Evolutionary conservation across 2,329 filamentous ascomycete genomes (phyloP).

Genomic region (Aureobasidium sp.): DNA sequence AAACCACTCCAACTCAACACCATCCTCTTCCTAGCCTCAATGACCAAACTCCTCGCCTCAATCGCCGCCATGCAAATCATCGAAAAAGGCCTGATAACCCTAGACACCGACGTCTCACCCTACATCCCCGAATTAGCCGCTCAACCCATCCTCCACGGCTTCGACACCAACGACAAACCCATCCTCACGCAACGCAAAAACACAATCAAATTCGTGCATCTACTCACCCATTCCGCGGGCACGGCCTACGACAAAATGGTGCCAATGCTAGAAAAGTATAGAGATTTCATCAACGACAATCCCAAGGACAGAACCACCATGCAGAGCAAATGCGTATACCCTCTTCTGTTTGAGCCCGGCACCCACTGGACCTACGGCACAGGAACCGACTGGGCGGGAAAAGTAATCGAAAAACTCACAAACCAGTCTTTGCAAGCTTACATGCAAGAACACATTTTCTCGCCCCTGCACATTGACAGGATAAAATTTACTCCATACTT

Average conservation of each 20-base stretch:
- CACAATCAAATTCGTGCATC: slow-evolving; percentile 45
- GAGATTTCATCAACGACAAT: not conserved
- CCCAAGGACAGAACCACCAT: slow-evolving; percentile 23
- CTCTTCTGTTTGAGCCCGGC: slow-evolving; percentile 48
- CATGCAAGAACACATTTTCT: slow-evolving; percentile 40
- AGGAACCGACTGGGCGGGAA: slow-evolving; percentile 48
- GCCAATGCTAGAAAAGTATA: slow-evolving; percentile 20
- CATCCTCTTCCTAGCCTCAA: slow-evolving; percentile 28
- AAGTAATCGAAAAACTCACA: slow-evolving; percentile 44
- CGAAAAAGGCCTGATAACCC: slow-evolving; percentile 43
- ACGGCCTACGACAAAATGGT: slow-evolving; percentile 39
- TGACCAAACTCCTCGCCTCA: slow-evolving; percentile 43
- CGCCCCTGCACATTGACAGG: slow-evolving; percentile 36
- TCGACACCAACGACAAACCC: slow-evolving; percentile 35
- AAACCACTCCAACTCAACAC: slow-evolving; percentile 26
- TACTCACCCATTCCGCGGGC: slow-evolving; percentile 49
- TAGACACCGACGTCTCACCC: slow-evolving; percentile 41
- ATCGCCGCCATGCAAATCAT: slow-evolving; percentile 51
- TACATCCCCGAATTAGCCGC: slow-evolving; percentile 44
- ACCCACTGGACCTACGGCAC: slow-evolving; percentile 45
- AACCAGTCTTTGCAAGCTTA: slow-evolving; percentile 37
- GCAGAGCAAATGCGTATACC: slow-evolving; percentile 35
- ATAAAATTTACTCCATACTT: slow-evolving; percentile 27
- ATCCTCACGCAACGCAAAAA: slow-evolving; percentile 28
- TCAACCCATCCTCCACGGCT: slow-evolving; percentile 44